Conservation (phyloP, 805 yeast species). For the Starmera pachycereana region DNA sequence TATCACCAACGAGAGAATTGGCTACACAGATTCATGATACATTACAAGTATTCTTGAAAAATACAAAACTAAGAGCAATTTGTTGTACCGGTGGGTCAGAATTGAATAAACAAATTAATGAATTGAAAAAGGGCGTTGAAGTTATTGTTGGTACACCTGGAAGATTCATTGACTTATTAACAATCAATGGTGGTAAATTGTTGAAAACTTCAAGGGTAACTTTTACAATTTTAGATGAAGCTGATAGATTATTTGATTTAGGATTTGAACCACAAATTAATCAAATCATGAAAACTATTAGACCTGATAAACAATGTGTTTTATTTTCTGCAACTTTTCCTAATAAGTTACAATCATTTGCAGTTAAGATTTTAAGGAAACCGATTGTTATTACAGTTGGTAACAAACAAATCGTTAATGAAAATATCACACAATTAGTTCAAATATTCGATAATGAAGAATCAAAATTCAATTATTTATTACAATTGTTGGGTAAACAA, state of each 20-base stretch:
- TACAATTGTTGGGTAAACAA: constrained; percentile 42
- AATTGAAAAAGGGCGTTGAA: constrained; percentile 66
- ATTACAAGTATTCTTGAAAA: constrained; percentile 44
- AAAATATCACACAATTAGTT: constrained; percentile 66
- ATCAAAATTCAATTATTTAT: constrained; percentile 44
- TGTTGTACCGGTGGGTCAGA: constrained; percentile 92
- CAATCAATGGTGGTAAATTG: constrained; percentile 74
- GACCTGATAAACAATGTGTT: constrained; percentile 85
- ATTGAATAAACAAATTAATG: constrained; percentile 72
- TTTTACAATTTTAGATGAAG: constrained; percentile 87
- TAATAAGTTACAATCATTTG: constrained; percentile 62
- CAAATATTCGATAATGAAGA: constrained; percentile 43
- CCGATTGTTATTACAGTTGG: constrained; percentile 79
- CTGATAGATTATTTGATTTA: constrained; percentile 92
- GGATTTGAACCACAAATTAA: constrained; percentile 96
- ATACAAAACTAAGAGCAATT: constrained; percentile 40
- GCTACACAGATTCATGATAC: constrained; percentile 77
- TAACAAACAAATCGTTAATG: constrained; percentile 69
- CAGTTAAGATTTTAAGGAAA: constrained; percentile 46
- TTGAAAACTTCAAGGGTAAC: constrained; percentile 55
- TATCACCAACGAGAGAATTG: constrained; percentile 90
- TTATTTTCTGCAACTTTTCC: constrained; percentile 95
- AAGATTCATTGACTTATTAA: constrained; percentile 75
- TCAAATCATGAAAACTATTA: constrained; percentile 61
- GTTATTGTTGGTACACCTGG: constrained; percentile 94